Percentiles rank a stretch among this genome's conserved stretches.
Conservation (phyloP, 1,139 yeast genomes). For the Magnusiomyces ingens region DNA sequence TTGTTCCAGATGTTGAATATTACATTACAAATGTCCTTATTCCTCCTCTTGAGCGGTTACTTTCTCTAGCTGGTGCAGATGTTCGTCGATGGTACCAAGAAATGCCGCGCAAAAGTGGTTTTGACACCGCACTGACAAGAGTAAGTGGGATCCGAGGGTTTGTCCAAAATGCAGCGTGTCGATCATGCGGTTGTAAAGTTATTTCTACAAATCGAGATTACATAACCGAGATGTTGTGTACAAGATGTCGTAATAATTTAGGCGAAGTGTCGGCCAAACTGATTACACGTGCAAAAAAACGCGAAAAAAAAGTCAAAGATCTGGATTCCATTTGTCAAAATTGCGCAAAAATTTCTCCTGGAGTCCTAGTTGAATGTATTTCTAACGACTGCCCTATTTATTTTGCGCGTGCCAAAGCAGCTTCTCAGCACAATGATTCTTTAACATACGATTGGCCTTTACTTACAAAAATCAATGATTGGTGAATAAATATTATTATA, state of each 20-base stretch:
- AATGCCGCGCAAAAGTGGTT: slow-evolving; percentile 40
- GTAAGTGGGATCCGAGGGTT: slow-evolving; percentile 12
- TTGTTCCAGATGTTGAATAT: slow-evolving; percentile 66
- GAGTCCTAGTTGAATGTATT: slow-evolving; percentile 28
- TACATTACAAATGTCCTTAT: slow-evolving; percentile 75
- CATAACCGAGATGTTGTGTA: slow-evolving; percentile 18
- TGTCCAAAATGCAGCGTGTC: slow-evolving; percentile 5
- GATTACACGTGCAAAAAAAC: slow-evolving; percentile 17
- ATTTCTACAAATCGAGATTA: background rate
- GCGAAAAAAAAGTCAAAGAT: slow-evolving; percentile 24
- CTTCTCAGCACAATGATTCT: slow-evolving; percentile 7
- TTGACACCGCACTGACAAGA: slow-evolving; percentile 4
- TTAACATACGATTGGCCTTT: background rate
- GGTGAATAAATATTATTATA: slow-evolving; percentile 2
- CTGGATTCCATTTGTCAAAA: slow-evolving; percentile 29
- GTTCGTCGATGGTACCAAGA: slow-evolving; percentile 71
- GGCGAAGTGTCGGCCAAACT: slow-evolving; percentile 19
- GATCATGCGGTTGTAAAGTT: slow-evolving; percentile 5
- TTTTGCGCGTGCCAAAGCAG: slow-evolving; percentile 33
- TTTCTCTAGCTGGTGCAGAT: slow-evolving; percentile 78
- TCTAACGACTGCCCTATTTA: slow-evolving; percentile 43
- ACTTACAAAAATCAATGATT: background rate
- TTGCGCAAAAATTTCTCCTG: slow-evolving; percentile 28
- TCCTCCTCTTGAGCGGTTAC: slow-evolving; percentile 84
- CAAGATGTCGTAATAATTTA: slow-evolving; percentile 17